These are phyloP conservation scores for Ehretia macrophylla DNA, from an alignment of 257 asterid species.

Conservation along the genomic window DNA sequence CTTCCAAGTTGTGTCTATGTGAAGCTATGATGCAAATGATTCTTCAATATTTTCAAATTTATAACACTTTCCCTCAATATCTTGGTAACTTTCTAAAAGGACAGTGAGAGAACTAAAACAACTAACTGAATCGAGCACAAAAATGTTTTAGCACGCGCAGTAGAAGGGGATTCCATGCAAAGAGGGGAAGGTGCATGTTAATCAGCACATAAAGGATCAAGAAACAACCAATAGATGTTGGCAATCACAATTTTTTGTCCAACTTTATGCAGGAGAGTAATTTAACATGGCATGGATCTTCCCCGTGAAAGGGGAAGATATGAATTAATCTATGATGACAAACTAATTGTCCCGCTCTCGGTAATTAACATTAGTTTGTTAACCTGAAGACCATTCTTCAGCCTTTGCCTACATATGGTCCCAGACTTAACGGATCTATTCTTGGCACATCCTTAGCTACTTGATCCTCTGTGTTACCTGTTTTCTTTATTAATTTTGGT, in stretches of 20 bases:
- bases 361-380: neutral
- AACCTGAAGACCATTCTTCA: neutral
- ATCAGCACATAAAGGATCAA: neutral
- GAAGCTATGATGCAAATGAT: neutral
- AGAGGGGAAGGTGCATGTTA: neutral
- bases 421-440: no score
- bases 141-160: neutral
- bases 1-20: constrained; percentile 13
- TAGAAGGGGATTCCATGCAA: neutral
- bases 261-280: no score
- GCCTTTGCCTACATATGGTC: no score
- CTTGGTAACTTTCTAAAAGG: no score
- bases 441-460: no score
- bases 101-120: no score
- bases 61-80: no score
- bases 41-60: neutral
- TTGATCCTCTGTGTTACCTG: no score
- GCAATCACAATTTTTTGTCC: no score
- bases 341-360: neutral
- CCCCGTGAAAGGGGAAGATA: neutral
- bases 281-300: no score
- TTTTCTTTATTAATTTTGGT: no score
- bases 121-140: neutral
- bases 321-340: neutral
- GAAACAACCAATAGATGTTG: no score